Evolutionary conservation across 768 basidiomycete genomes (phyloP).

Genomic region (Mycena polygramma): DNA sequence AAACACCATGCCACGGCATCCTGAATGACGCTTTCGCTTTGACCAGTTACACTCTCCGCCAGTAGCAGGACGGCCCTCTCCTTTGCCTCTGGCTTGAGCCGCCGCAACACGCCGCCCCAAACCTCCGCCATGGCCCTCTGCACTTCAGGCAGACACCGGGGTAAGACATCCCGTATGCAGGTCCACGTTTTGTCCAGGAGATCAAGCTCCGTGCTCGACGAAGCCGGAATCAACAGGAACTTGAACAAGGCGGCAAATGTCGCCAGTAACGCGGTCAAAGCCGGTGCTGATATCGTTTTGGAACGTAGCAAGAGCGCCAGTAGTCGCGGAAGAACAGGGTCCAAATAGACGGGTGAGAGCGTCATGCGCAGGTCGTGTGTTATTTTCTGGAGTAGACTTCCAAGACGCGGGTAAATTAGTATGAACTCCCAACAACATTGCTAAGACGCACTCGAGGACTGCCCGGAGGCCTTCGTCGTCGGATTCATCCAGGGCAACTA

Average conservation of each 20-base stretch:
- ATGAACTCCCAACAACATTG: conserved; percentile 9
- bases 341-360: conserved; percentile 70
- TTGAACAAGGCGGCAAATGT: conserved; percentile 80
- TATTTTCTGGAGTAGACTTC: conserved; percentile 82
- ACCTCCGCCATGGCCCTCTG: conserved; percentile 87
- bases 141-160: conserved; percentile 76
- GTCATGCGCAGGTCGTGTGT: conserved; percentile 86
- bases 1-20: conserved; percentile 81
- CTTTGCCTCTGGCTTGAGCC: conserved; percentile 73
- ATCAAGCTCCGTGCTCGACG: conserved; percentile 61
- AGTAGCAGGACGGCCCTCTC: conserved; percentile 70
- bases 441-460: conserved; percentile 76
- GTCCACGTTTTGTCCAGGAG: conserved; percentile 74
- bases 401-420: conserved; percentile 31
- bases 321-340: conserved; percentile 64
- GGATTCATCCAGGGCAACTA: conserved; percentile 64
- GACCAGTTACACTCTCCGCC: conserved; percentile 55
- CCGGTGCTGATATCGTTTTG: conserved; percentile 63
- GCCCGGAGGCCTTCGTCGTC: conserved; percentile 82
- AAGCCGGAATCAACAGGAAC: conserved; percentile 74
- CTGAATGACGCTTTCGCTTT: conserved; percentile 55
- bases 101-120: conserved; percentile 84
- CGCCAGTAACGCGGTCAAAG: conserved; percentile 73
- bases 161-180: conserved; percentile 61
- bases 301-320: conserved; percentile 69